Conservation (phyloP, 495 filamentous ascomycete species). For the Penicillium flavigenum region DNA sequence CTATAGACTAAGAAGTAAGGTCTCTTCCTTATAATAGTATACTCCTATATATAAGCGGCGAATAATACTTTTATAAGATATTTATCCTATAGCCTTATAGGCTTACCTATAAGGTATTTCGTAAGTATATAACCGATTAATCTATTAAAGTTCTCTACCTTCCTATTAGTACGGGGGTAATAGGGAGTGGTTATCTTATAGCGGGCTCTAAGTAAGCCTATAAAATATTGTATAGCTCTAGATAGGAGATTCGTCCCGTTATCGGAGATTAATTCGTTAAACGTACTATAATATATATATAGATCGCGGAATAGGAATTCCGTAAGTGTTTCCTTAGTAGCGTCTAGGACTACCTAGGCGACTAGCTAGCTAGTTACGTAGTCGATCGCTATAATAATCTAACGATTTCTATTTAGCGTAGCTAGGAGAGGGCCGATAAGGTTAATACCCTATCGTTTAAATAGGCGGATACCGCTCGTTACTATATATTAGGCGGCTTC, state of each 20-base stretch:
- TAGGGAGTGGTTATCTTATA: background rate
- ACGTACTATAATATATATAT: background rate
- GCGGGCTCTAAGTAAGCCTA: background rate
- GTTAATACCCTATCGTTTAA: slow-evolving; percentile 1
- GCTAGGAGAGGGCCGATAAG: background rate
- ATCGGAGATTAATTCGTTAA: slow-evolving; percentile 1
- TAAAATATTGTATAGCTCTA: background rate
- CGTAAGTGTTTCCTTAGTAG: background rate
- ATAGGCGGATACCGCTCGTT: background rate
- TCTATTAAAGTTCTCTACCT: slow-evolving; percentile 7
- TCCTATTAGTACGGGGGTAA: background rate
- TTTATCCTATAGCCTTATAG: background rate
- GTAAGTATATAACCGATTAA: slow-evolving; percentile 1
- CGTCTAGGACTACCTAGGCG: background rate
- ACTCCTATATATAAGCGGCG: background rate
- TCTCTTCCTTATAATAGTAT: background rate
- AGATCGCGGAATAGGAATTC: slow-evolving; percentile 1
- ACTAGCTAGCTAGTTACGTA: background rate
- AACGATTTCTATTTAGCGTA: background rate
- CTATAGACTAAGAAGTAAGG: slow-evolving; percentile 2
- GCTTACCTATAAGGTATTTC: slow-evolving; percentile 7
- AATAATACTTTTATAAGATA: background rate
- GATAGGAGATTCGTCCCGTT: background rate
- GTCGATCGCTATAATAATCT: slow-evolving; percentile 5
- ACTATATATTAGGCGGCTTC: slow-evolving; percentile 5